Evolutionary conservation across 2,329 filamentous ascomycete species (phyloP), one percentile per base, ranked within the genome.

Genomic region (Aspergillus chevalieri): DNA sequence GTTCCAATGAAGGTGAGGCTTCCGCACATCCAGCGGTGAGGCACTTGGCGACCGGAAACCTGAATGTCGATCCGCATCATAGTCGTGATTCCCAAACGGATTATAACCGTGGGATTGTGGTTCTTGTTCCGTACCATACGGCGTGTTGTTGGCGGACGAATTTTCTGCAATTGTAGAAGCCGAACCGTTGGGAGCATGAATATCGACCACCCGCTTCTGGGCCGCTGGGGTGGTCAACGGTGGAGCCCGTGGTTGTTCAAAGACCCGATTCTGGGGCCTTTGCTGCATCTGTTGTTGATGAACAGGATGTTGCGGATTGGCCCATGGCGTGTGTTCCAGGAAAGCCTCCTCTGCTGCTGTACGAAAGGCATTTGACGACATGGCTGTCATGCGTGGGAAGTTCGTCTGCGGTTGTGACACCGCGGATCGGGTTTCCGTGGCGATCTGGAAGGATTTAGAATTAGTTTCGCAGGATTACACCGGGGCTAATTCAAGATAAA

Each of bases 241-340:
- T 44, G 64, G 63, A 14, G 65, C 58, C 21, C 67, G 63, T 4
- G 66, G 62, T 28, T 65, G 57, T 48, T 69, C 70, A 21, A 66
- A 65, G 7, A 64, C 52, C 47, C 59, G 61, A 22, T 51, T 56
- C 43, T 64, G 66, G 3, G 63, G 61, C 38, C 69, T 60, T 47
- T 64, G 61, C 22, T 64, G 69, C 38, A 73, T 69, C 39, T 72
- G 67, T 47, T 73, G 65, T 54, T 81, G 78, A 63, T 89, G 84
- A 8, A 83, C 79, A 6, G 86, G 84, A 64, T 89, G 85, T 57
- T 92, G 88, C 15, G 90, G 89, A 64, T 95, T 95, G 33, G 90
- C 89, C 91, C 91, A 96, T 1, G 90, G 86, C 4, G 88, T 95
- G 58, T 92, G 85, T 62, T 94, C 88, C 48, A 95, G 79, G 59